A percentile compares a stretch with the other conserved stretches of the same genome.
Conservation (phyloP, 2,329 filamentous ascomycete species). For the Dactylellina leptospora region DNA sequence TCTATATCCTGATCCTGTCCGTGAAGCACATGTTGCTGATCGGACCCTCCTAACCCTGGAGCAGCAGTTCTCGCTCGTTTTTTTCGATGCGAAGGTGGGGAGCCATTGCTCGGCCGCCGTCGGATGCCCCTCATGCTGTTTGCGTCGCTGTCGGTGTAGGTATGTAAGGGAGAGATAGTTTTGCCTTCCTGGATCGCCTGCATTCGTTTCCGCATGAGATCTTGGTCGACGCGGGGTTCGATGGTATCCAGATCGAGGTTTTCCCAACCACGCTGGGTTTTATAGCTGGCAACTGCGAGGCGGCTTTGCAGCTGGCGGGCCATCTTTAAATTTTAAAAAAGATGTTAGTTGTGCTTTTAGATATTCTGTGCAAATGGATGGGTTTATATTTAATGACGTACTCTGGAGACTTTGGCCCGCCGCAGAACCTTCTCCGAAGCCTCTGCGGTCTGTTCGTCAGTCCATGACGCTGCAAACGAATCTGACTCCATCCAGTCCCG, state of each 20-base stretch:
- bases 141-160: slow-evolving; percentile 24
- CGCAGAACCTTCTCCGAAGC: slow-evolving; percentile 72
- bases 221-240: slow-evolving; percentile 82
- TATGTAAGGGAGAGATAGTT: slow-evolving; percentile 55
- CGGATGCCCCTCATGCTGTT: slow-evolving; percentile 51
- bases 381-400: slow-evolving; percentile 59
- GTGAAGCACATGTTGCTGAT: slow-evolving; percentile 50
- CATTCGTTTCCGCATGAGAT: slow-evolving; percentile 76
- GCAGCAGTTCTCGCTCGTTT: slow-evolving; percentile 55
- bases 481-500: slow-evolving; percentile 51
- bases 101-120: slow-evolving; percentile 52
- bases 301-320: slow-evolving; percentile 91
- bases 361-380: slow-evolving; percentile 24
- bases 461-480: slow-evolving; percentile 46
- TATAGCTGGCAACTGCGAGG: slow-evolving; percentile 94
- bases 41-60: slow-evolving; percentile 34
- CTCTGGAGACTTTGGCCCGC: slow-evolving; percentile 78
- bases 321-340: slow-evolving; percentile 70
- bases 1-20: slow-evolving; percentile 46
- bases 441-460: slow-evolving; percentile 58
- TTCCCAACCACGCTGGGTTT: slow-evolving; percentile 94
- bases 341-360: slow-evolving; percentile 26
- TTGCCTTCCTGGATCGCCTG: slow-evolving; percentile 57
- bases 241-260: slow-evolving; percentile 85
- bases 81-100: slow-evolving; percentile 42